phyloP scores from a whole-genome alignment of 1,284 basidiomycete species.

The Ustilago nuda region DNA sequence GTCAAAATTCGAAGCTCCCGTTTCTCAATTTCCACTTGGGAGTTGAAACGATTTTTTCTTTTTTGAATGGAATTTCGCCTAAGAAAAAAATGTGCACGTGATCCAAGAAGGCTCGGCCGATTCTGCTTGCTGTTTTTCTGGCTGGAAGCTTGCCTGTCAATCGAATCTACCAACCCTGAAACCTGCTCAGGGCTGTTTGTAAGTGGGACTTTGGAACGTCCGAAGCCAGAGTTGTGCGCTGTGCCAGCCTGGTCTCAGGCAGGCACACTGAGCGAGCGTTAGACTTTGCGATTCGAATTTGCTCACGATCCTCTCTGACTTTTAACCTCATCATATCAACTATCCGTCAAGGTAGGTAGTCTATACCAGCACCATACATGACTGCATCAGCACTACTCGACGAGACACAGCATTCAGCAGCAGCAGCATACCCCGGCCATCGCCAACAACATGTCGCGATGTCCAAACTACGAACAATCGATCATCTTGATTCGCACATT shows the following conservation, averaged over 20 bases:
- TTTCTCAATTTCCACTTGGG: not conserved
- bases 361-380: conserved; percentile 17
- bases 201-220: too few relatives aligned
- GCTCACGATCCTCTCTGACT: conserved; percentile 53
- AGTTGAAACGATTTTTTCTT: too few relatives aligned
- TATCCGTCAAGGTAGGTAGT: conserved; percentile 54
- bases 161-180: too few relatives aligned
- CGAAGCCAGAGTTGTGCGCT: too few relatives aligned
- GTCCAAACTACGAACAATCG: not conserved
- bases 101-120: not conserved
- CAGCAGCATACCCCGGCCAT: conserved; percentile 3
- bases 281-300: conserved; percentile 45
- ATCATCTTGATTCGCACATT: not conserved
- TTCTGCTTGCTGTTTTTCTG: not conserved
- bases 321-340: conserved; percentile 54
- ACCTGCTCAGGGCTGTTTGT: too few relatives aligned
- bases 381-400: conserved; percentile 15
- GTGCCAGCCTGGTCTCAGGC: not conserved
- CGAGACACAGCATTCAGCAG: conserved; percentile 38
- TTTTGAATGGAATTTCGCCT: too few relatives aligned
- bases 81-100: not conserved
- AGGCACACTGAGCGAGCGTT: conserved; percentile 7
- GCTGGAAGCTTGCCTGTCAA: too few relatives aligned
- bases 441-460: conserved; percentile 7
- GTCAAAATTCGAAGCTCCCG: not conserved